Evolutionary conservation across 352 stramenopile species (phyloP), one percentile per base, ranked within the genome.

Genomic region (Phytophthora pistaciae): DNA sequence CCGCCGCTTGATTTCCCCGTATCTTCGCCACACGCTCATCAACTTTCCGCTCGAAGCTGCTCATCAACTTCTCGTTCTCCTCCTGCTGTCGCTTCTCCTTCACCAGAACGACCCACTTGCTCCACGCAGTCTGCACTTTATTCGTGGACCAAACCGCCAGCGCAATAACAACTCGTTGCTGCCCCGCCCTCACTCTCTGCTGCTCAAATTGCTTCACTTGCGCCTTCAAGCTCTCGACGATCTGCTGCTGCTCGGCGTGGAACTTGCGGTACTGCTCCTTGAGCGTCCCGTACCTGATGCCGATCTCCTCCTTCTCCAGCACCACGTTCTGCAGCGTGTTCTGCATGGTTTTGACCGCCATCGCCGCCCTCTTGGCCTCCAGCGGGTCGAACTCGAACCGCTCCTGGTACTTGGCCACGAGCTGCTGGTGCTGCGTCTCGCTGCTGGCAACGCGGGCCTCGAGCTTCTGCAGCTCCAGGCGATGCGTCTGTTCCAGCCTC

Each of bases 221-320:
- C 0, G 55, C 31, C 27, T 80, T 64, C 8, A 85, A 72, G 9
- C 18, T 36, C 21, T 73, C 25, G 5, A 78, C 56, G 27, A 63
- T 68, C 7, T 75, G 48, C 18, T 33, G 29, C 10, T 82, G 65
- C 1, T 88, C 69, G 0, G 56, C 59, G 7, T 91, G 68, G 9
- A 89, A 66, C 14, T 62, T 57, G 6, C 65, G 58, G 68, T 82
- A 82, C 7, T 80, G 53, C 16, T 83, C 49, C 29, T 80, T 77
- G 1, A 92, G 74, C 40, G 77, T 66, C 0, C 59, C 68, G 56
- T 85, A 83, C 9, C 80, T 64, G 16, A 85, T 64, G 3, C 63
- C 68, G 13, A 96, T 67, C 62, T 90, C 83, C n/a, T 93, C 85
- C 55, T 94, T 92, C 52, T 93, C 85, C 16, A 82, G 60, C 31